phyloP scores from a whole-genome alignment of 768 basidiomycete species.

The Mycena vulgaris region DNA sequence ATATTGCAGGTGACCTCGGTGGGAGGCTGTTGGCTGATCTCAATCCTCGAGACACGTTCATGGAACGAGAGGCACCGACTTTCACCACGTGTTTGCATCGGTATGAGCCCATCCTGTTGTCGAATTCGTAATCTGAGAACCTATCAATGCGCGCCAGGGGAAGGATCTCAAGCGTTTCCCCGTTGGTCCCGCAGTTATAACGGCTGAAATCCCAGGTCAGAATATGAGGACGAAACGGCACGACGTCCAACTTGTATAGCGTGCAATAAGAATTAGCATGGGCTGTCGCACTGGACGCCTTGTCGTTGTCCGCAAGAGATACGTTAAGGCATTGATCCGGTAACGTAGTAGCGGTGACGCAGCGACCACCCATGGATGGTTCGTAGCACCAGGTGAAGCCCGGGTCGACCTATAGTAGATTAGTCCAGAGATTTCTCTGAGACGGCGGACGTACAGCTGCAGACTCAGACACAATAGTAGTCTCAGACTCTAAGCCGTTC shows the following conservation, averaged over 20 bases:
- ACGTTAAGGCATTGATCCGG: neutral
- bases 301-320: neutral
- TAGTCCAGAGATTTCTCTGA: neutral
- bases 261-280: neutral
- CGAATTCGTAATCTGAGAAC: neutral
- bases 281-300: neutral
- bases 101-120: neutral
- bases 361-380: neutral
- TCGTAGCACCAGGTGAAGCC: neutral
- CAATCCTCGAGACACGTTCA: too few species aligned
- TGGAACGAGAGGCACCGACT: too few species aligned
- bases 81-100: neutral
- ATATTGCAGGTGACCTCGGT: too few species aligned
- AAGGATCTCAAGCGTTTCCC: neutral
- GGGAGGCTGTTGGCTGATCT: too few species aligned
- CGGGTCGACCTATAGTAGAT: neutral
- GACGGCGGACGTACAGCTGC: too few species aligned
- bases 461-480: too few species aligned
- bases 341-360: neutral
- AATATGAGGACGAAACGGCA: neutral
- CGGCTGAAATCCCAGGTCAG: neutral
- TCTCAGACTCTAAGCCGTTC: too few species aligned
- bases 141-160: neutral
- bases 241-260: neutral
- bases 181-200: neutral